These are phyloP conservation scores for Plasmodium gonderi DNA, from an alignment of 169 alveolate species.

Conservation along the genomic window DNA sequence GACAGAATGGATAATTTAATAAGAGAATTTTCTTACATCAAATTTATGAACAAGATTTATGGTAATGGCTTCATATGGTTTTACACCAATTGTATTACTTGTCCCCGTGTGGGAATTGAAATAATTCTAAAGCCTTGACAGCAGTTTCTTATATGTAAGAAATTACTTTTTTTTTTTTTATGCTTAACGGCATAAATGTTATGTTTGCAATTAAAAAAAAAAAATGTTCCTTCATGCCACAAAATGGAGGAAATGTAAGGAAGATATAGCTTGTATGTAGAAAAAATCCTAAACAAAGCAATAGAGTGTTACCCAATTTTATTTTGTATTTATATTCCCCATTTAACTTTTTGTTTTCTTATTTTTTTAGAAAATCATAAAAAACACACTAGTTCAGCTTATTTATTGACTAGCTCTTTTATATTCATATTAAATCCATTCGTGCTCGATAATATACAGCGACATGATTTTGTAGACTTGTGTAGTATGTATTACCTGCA, in stretches of 20 bases:
- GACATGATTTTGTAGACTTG: too few species aligned
- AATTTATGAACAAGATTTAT: not conserved
- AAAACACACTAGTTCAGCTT: too few species aligned
- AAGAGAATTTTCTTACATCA: not conserved
- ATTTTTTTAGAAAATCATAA: not conserved
- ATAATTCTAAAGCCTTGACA: not conserved
- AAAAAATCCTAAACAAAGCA: too few species aligned
- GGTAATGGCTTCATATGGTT: not conserved
- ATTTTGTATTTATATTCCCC: not conserved
- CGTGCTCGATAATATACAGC: too few species aligned
- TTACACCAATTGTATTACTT: not conserved
- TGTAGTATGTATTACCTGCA: too few species aligned
- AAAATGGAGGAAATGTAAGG: not conserved
- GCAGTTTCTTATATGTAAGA: not conserved
- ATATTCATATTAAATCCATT: too few species aligned
- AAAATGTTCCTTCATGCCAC: not conserved
- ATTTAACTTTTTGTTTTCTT: not conserved
- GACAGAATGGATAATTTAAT: not conserved
- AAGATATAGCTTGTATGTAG: too few species aligned
- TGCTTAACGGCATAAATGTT: not conserved
- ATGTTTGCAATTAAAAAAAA: not conserved
- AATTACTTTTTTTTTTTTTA: not conserved
- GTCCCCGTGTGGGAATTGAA: not conserved
- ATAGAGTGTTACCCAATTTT: not conserved
- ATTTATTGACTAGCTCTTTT: too few species aligned